Evolutionary conservation across 441 rosid species (phyloP).

Genomic region (Viola pubescens): DNA sequence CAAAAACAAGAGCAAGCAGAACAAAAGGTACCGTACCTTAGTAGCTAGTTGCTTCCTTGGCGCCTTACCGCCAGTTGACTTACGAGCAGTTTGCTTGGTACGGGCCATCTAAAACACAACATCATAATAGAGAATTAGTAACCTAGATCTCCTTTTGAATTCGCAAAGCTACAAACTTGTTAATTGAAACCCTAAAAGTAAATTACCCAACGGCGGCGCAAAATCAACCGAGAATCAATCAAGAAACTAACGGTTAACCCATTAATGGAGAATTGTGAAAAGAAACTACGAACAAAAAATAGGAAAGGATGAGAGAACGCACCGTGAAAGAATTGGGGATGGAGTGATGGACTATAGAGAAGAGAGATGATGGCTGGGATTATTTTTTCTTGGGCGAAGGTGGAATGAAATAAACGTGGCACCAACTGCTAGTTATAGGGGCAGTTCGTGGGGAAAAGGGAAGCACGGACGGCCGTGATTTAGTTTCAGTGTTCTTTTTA

Average conservation of each 20-base stretch:
- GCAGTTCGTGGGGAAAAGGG: not conserved
- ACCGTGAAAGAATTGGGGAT: constrained; percentile 4
- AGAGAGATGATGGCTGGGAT: not conserved
- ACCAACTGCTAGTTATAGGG: constrained; percentile 5
- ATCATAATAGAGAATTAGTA: too few relatives aligned
- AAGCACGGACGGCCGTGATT: constrained; percentile 15
- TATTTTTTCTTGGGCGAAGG: not conserved
- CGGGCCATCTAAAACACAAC: constrained; percentile 39
- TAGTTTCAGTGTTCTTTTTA: not conserved
- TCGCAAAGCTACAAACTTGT: not conserved
- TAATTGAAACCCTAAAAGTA: not conserved
- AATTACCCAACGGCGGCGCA: not conserved
- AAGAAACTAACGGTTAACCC: not conserved
- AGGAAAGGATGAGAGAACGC: not conserved
- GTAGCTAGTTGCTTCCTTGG: constrained; percentile 66
- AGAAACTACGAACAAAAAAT: not conserved
- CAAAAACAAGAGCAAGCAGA: too few relatives aligned
- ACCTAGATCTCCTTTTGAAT: too few relatives aligned
- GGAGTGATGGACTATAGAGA: not conserved
- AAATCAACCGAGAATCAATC: not conserved
- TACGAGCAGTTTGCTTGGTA: constrained; percentile 65
- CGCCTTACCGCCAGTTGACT: constrained; percentile 59
- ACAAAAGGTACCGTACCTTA: constrained; percentile 22
- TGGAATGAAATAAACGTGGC: too few relatives aligned
- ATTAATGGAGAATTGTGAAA: not conserved